These are phyloP conservation scores for Perilla frutescens DNA, from an alignment of 257 asterid species.

Conservation along the genomic window DNA sequence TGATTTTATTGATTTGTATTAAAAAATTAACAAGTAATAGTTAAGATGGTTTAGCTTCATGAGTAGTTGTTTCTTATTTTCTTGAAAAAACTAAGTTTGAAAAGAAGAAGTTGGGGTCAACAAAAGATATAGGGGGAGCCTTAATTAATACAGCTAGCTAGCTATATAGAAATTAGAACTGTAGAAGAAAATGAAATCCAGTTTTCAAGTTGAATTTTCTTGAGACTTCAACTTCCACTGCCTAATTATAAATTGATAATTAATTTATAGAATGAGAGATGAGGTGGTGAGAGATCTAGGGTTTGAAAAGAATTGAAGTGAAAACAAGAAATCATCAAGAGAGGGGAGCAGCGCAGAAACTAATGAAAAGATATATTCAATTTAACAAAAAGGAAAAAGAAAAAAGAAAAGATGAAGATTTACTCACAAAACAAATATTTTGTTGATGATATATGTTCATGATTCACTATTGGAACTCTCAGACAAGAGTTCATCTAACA, in stretches of 20 bases:
- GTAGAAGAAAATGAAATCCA: neutral
- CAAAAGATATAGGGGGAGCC: too few species aligned
- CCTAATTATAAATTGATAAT: neutral
- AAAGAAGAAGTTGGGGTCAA: too few species aligned
- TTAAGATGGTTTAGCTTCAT: neutral
- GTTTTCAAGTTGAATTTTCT: neutral
- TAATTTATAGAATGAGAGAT: neutral
- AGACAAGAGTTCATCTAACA: conserved; percentile 44
- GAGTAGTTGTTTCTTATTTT: neutral
- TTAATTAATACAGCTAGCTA: too few species aligned
- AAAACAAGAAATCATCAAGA: too few species aligned
- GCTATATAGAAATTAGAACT: too few species aligned
- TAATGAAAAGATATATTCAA: neutral
- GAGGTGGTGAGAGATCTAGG: neutral
- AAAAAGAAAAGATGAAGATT: neutral
- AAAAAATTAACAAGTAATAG: too few species aligned
- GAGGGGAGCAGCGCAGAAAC: too few species aligned
- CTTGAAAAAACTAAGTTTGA: neutral
- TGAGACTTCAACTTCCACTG: neutral
- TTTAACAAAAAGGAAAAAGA: too few species aligned
- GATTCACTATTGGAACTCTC: conserved; percentile 23
- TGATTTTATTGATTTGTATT: too few species aligned
- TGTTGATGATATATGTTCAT: neutral
- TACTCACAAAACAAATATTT: conserved; percentile 5
- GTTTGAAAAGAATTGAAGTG: neutral